phyloP scores from a whole-genome alignment of 2,329 filamentous ascomycete genomes.

The Aureobasidium mangrovei region DNA sequence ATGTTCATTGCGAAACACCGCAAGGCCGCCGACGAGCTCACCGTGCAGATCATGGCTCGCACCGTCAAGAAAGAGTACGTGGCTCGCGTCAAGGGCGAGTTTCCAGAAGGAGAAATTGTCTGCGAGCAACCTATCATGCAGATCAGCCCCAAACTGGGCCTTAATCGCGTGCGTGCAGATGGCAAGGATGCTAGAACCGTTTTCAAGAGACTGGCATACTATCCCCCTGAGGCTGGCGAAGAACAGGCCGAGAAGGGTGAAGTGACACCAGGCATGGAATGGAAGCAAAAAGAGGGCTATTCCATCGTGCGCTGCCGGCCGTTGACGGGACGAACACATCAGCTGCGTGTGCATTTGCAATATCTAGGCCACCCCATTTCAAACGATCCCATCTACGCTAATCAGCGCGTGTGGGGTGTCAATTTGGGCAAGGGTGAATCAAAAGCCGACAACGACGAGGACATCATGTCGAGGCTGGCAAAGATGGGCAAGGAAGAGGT shows the following conservation, averaged over 20 bases:
- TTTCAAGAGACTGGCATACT: constrained; percentile 89
- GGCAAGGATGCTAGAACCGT: constrained; percentile 86
- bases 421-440: constrained; percentile 63
- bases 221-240: constrained; percentile 46
- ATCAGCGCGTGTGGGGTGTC: constrained; percentile 81
- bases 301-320: constrained; percentile 92
- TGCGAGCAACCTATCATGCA: constrained; percentile 90
- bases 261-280: constrained; percentile 32
- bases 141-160: constrained; percentile 87
- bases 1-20: constrained; percentile 95
- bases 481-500: constrained; percentile 93
- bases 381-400: constrained; percentile 97
- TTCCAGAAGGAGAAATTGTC: constrained; percentile 82
- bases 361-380: constrained; percentile 90
- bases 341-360: constrained; percentile 89
- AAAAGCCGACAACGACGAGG: constrained; percentile 67
- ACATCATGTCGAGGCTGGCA: constrained; percentile 75
- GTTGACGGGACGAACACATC: constrained; percentile 87
- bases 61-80: constrained; percentile 94
- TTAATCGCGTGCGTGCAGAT: constrained; percentile 89
- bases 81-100: constrained; percentile 80
- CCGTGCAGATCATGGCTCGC: constrained; percentile 64
- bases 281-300: constrained; percentile 60
- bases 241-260: constrained; percentile 19
- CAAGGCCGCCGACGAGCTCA: constrained; percentile 68